These are phyloP conservation scores for Dysphania ambrosioides DNA, from an alignment of 148 eudicot species.

Conservation along the genomic window DNA sequence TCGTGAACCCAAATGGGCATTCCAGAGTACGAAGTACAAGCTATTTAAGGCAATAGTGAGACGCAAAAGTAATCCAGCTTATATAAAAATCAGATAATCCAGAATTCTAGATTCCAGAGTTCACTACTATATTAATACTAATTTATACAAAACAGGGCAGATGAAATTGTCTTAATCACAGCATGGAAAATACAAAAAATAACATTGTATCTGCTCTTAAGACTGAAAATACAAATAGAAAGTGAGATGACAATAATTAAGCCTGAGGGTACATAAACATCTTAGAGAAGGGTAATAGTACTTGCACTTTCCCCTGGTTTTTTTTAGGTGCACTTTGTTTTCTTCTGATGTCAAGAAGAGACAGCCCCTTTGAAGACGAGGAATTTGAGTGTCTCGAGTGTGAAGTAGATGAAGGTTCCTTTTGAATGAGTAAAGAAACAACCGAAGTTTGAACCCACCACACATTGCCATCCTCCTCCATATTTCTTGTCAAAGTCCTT, in stretches of 20 bases:
- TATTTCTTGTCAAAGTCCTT: conserved; percentile 84
- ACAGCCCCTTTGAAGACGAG: conserved; percentile 92
- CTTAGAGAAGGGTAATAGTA: not conserved
- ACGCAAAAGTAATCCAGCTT: too few relatives aligned
- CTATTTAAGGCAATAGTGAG: too few relatives aligned
- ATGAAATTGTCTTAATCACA: conserved; percentile 14
- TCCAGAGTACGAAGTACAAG: too few relatives aligned
- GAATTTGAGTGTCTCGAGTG: conserved; percentile 81
- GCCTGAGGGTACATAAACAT: conserved; percentile 12
- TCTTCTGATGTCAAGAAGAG: conserved; percentile 18
- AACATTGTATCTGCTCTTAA: too few relatives aligned
- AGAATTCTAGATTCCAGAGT: not conserved
- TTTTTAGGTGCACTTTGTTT: too few relatives aligned
- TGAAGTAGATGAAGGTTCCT: conserved; percentile 93
- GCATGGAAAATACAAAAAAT: conserved; percentile 15
- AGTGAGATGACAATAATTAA: not conserved
- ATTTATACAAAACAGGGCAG: conserved; percentile 9
- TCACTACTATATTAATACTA: not conserved
- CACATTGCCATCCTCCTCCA: conserved; percentile 98
- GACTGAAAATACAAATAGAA: conserved; percentile 9
- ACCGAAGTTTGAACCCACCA: conserved; percentile 93
- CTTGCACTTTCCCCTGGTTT: not conserved
- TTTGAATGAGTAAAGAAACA: conserved; percentile 86
- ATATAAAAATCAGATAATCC: not conserved
- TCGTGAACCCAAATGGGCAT: too few relatives aligned